Evolutionary conservation across 78 protist species (phyloP).

Genomic region (Dictyostelium capitatum): DNA sequence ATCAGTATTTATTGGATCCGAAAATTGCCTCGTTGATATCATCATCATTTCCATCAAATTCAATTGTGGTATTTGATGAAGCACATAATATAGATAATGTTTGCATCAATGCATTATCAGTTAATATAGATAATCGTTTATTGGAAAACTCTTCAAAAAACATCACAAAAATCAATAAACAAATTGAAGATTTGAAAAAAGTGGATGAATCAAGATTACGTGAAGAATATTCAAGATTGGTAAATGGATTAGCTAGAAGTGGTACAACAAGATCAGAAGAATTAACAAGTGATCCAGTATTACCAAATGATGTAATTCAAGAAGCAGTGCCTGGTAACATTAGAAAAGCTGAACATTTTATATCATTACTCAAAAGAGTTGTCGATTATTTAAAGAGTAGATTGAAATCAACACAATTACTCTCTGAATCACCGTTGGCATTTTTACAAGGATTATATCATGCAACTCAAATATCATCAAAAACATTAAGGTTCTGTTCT

Average conservation of each 20-base stretch:
- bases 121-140: slow-evolving; percentile 57
- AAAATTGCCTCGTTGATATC: slow-evolving; percentile 90
- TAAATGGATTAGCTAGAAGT: slow-evolving; percentile 71
- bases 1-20: slow-evolving; percentile 98
- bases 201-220: slow-evolving; percentile 72
- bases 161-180: slow-evolving; percentile 37
- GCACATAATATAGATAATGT: slow-evolving; percentile 99
- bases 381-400: slow-evolving; percentile 86
- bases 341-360: slow-evolving; percentile 91
- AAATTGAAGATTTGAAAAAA: slow-evolving; percentile 40
- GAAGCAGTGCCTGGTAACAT: slow-evolving; percentile 98
- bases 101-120: slow-evolving; percentile 96
- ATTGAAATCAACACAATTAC: slow-evolving; percentile 31
- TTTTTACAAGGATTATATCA: slow-evolving; percentile 80
- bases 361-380: slow-evolving; percentile 84
- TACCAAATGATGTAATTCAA: slow-evolving; percentile 87
- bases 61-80: slow-evolving; percentile 98
- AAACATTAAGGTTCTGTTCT: slow-evolving; percentile 77
- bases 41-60: slow-evolving; percentile 70
- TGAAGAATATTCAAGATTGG: slow-evolving; percentile 58
- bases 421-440: slow-evolving; percentile 85
- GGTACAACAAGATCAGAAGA: slow-evolving; percentile 42
- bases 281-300: slow-evolving; percentile 56
- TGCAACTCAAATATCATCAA: slow-evolving; percentile 35
- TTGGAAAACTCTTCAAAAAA: slow-evolving; percentile 47